Percentiles rank a stretch among this genome's conserved stretches.
These are phyloP conservation scores for Dioscorea cayenensis DNA, from an alignment of 116 monocot genomes.

Conservation along the genomic window DNA sequence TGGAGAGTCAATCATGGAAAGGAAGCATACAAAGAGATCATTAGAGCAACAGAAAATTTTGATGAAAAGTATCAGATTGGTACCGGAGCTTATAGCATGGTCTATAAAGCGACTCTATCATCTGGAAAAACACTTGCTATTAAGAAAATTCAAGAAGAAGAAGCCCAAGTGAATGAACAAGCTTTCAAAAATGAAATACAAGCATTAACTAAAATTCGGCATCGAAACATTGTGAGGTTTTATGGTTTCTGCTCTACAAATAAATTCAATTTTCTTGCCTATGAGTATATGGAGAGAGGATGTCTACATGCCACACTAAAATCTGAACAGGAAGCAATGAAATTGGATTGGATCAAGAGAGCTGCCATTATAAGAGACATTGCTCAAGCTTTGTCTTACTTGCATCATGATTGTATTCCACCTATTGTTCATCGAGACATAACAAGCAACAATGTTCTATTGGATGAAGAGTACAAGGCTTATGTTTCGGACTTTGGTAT, in stretches of 20 bases:
- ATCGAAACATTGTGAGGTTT: conserved; percentile 27
- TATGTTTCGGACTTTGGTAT: too few relatives aligned
- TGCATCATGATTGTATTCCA: too few relatives aligned
- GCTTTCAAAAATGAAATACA: conserved; percentile 18
- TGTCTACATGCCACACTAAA: conserved; percentile 7
- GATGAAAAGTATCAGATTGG: too few relatives aligned
- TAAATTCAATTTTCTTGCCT: conserved; percentile 19
- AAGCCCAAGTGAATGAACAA: neutral
- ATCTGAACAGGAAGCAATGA: neutral
- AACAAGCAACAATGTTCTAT: conserved; percentile 9
- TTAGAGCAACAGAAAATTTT: too few relatives aligned
- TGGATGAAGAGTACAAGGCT: conserved; percentile 1
- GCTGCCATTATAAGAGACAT: conserved; percentile 1
- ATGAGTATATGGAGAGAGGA: conserved; percentile 25
- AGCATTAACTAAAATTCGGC: conserved; percentile 20
- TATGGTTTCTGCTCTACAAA: conserved; percentile 25
- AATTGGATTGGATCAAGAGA: conserved; percentile 24
- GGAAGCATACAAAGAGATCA: too few relatives aligned
- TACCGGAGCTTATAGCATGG: too few relatives aligned
- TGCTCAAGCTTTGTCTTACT: too few relatives aligned
- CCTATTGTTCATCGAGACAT: too few relatives aligned
- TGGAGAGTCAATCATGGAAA: too few relatives aligned
- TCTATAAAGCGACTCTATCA: too few relatives aligned
- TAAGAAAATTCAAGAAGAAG: conserved; percentile 14
- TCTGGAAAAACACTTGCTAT: too few relatives aligned